phyloP scores from a whole-genome alignment of 257 asterid species.

The Eucommia ulmoides region DNA sequence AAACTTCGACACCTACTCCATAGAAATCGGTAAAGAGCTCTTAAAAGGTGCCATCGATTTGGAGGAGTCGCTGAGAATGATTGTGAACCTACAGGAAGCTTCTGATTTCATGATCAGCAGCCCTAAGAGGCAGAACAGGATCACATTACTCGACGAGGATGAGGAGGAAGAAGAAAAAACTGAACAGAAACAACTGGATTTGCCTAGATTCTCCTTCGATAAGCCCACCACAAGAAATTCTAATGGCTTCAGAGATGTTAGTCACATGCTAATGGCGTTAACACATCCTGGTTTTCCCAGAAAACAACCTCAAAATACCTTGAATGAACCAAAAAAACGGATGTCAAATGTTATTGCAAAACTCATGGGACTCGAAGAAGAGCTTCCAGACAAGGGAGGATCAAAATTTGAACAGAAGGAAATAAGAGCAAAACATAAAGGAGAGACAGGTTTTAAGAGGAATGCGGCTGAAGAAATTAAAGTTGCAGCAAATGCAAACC shows the following conservation, averaged over 20 bases:
- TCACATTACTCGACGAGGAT: constrained; percentile 57
- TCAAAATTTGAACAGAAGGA: constrained; percentile 16
- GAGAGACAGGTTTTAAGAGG: constrained; percentile 13
- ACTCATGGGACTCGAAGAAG: constrained; percentile 96
- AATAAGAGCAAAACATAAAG: constrained; percentile 18
- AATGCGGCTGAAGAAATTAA: constrained; percentile 15
- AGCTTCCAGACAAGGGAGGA: constrained; percentile 30
- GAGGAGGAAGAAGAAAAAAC: constrained; percentile 39
- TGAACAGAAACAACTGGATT: constrained; percentile 44
- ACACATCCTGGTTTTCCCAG: constrained; percentile 21
- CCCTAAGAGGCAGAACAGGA: constrained; percentile 29
- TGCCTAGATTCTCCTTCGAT: constrained; percentile 81
- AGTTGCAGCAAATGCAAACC: constrained; percentile 13
- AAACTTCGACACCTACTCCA: constrained; percentile 44
- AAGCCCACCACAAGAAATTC: constrained; percentile 31
- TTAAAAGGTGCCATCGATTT: constrained; percentile 72
- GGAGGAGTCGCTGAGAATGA: constrained; percentile 76
- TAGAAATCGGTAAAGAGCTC: constrained; percentile 66
- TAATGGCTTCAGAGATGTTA: constrained; percentile 15
- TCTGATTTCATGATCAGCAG: constrained; percentile 23
- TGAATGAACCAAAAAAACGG: constrained; percentile 37
- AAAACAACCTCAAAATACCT: constrained; percentile 22
- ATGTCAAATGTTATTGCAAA: constrained; percentile 81
- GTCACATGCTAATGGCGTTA: constrained; percentile 29
- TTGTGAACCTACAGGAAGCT: constrained; percentile 56